Base-by-base conservation (phyloP, 257 asterid species). In the Leonotis leonurus region DNA sequence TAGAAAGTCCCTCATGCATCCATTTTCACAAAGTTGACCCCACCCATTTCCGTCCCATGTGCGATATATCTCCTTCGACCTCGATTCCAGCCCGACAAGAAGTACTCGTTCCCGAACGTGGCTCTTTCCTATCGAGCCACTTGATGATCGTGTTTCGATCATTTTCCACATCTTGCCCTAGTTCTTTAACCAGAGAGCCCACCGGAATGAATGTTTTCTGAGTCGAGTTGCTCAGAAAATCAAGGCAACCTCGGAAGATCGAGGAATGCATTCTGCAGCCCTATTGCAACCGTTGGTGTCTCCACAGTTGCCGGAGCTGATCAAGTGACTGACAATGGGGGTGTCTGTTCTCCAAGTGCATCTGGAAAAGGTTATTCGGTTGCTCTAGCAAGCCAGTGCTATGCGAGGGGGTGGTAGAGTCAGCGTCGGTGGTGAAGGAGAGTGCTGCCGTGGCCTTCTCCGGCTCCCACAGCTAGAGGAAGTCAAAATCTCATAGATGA, bases 401-500 rank as follows among this genome's bases (percentile, higher is more conserved):
- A 70, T 50, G 21, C 0, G 14, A 69, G 29, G 20, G 55, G 10
- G 82, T 78, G 4, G 5, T 8, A 0, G 77, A 4, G 2, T 85
- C 73, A 6, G 92, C 86, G 24, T 87, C 77, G 12, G 71, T 1
- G 39, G 71, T n/a, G 24, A 69, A 54, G 70, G 83, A 80, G 2
- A 35, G 69, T 6, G 53, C 7, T 7, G 61, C 46, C 1, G 57
- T 40, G 3, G 89, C 89, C 63, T 76, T 72, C 21, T 58, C 69
- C 17, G 88, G 78, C 4, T 75, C 87, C 89, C 90, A 88, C 11
- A 82, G 84, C 45, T 73, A 85, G 43, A 78, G 69, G 33, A 73
- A 75, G 41, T n/a, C n/a, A n/a, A n/a, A n/a, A n/a, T n/a, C n/a
- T 85, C 93, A 70, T 85, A 86, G n/a, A 88, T 2, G 39, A 88